Evolutionary conservation across 2,329 filamentous ascomycete species (phyloP), one percentile per base, ranked within the genome.

Genomic region (Chalaropsis ovoidea): DNA sequence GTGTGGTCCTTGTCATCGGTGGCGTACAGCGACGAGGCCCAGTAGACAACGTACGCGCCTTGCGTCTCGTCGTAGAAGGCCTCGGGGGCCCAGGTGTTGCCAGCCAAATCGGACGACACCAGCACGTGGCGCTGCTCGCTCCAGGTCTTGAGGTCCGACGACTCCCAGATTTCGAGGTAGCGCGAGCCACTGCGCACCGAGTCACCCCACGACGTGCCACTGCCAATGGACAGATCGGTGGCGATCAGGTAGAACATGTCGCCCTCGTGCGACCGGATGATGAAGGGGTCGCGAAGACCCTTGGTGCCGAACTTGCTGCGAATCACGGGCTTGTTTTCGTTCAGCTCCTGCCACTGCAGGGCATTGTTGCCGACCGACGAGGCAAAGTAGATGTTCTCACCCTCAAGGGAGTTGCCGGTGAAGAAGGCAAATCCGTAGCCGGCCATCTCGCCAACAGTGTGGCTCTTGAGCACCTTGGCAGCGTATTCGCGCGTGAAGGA

Each of bases 61-160:
- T 78, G 72, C 0, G 72, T 73, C 0, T 75, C 70, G 15, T 81
- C 79, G 65, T 78, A 81, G 69, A 78, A 80, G 0, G 80, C 79
- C 56, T 81, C 79, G 0, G 79, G 79, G 0, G 80, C 80, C 79
- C 80, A 81, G 0, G 80, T 82, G 62, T 80, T 82, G 2, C 80
- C 80, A 0, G 79, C 80, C 0, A 75, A 78, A 0, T 74, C 68
- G 0, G 80, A 79, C 0, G 79, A 80, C 0, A 82, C 78, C 5
- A 76, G 73, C 24, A 81, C 72, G 24, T 81, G 79, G 17, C 80
- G 76, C 66, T 82, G 80, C 22, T 72, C 73, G 0, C 78, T 79
- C 80, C 80, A 82, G n/a, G 71, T 78, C 27, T 77, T 72, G 1
- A 82, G 74, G 65, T 82, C 79, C 17, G 72, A 72, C 0, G 79